Conservation (phyloP, 2,329 filamentous ascomycete genomes). For the Samsoniella hepiali region DNA sequence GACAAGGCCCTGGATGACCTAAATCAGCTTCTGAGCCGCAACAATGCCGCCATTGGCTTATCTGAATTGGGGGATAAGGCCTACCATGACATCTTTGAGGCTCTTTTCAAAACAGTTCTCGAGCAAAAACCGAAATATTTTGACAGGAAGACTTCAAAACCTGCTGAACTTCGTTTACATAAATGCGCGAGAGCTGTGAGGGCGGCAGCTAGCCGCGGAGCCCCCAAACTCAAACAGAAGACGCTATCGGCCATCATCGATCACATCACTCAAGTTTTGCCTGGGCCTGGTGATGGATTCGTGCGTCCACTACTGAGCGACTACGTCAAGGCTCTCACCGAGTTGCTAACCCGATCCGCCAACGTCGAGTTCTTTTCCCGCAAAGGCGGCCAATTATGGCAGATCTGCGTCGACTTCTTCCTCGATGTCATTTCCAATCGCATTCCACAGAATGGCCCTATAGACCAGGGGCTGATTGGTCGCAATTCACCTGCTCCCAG, state of each 20-base stretch:
- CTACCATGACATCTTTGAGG: constrained; percentile 80
- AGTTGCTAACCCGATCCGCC: constrained; percentile 67
- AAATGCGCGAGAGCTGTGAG: constrained; percentile 70
- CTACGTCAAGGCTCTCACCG: constrained; percentile 72
- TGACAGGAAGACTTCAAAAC: constrained; percentile 45
- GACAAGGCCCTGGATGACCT: constrained; percentile 42
- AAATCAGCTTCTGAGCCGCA: constrained; percentile 36
- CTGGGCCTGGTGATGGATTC: constrained; percentile 56
- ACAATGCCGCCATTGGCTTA: constrained; percentile 37
- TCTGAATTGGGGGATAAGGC: constrained; percentile 64
- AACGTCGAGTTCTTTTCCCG: constrained; percentile 76
- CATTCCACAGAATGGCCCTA: constrained; percentile 39
- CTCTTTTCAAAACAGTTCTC: constrained; percentile 67
- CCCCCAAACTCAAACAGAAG: constrained; percentile 66
- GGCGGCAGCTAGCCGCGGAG: constrained; percentile 66
- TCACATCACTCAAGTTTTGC: constrained; percentile 75
- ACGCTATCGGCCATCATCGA: constrained; percentile 76
- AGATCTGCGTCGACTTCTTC: constrained; percentile 67
- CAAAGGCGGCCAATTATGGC: constrained; percentile 60
- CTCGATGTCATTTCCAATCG: constrained; percentile 56
- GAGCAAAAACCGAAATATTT: constrained; percentile 65
- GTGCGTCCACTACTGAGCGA: constrained; percentile 69
- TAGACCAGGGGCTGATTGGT: constrained; percentile 32
- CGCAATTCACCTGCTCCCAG: constrained; percentile 48
- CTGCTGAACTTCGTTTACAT: constrained; percentile 56